Percentiles rank a stretch among this genome's conserved stretches.
phyloP scores from a whole-genome alignment of 2,329 filamentous ascomycete species.

The Thermoascus crustaceus region DNA sequence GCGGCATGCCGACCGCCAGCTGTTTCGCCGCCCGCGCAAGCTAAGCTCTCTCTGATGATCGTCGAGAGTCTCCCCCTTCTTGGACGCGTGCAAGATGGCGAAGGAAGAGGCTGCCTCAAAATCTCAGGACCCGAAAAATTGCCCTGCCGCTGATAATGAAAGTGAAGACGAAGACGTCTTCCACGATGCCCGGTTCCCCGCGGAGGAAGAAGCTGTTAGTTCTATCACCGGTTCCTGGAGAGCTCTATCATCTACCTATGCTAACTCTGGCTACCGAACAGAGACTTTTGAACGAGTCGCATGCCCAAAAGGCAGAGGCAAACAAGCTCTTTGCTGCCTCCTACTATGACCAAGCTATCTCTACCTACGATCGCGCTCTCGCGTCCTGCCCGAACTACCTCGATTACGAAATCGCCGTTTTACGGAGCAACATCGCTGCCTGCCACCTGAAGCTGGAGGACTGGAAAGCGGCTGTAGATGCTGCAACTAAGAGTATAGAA shows the following conservation, averaged over 20 bases:
- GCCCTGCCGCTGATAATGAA: conserved; percentile 15
- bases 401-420: conserved; percentile 77
- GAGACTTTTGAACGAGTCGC: conserved; percentile 63
- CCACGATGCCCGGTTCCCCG: conserved; percentile 37
- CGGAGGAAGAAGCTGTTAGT: conserved; percentile 41
- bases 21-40: not conserved
- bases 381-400: conserved; percentile 73
- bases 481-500: conserved; percentile 65
- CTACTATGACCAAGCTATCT: conserved; percentile 68
- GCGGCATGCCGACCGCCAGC: conserved; percentile 5
- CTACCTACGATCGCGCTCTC: conserved; percentile 73
- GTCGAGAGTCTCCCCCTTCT: not conserved
- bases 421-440: conserved; percentile 81
- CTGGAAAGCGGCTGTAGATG: conserved; percentile 73
- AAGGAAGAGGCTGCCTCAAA: conserved; percentile 1
- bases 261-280: conserved; percentile 24
- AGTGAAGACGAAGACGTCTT: conserved; percentile 33
- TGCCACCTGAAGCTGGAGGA: conserved; percentile 77
- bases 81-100: not conserved
- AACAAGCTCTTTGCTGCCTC: conserved; percentile 70
- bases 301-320: conserved; percentile 63
- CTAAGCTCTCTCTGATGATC: not conserved
- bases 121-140: conserved; percentile 4
- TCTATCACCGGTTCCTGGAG: conserved; percentile 2
- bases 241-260: conserved; percentile 6